phyloP scores from a whole-genome alignment of 768 basidiomycete species.

The Cantharellus anzutake region DNA sequence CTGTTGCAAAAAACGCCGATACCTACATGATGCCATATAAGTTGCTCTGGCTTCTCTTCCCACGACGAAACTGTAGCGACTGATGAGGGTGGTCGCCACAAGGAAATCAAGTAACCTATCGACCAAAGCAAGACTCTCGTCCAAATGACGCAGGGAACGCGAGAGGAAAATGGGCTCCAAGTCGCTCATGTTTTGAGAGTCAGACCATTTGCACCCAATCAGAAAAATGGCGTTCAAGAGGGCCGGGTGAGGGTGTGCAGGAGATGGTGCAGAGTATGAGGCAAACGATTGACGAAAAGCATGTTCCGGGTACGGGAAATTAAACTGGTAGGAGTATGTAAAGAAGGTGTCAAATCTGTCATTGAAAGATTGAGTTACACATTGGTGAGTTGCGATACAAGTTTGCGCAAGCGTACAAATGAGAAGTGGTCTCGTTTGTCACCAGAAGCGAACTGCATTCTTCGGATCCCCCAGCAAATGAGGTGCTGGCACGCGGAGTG shows the following conservation, averaged over 20 bases:
- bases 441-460: too few relatives aligned
- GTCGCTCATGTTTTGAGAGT: slow-evolving; percentile 1
- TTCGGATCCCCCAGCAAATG: too few relatives aligned
- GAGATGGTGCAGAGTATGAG: not conserved
- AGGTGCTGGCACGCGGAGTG: not conserved
- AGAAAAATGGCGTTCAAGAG: slow-evolving; percentile 6
- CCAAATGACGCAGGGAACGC: not conserved
- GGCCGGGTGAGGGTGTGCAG: slow-evolving; percentile 2
- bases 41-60: not conserved
- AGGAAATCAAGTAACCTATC: slow-evolving; percentile 6
- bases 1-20: not conserved
- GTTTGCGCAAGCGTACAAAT: not conserved
- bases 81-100: slow-evolving; percentile 4
- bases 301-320: not conserved
- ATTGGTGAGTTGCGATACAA: not conserved
- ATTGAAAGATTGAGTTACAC: not conserved
- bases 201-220: slow-evolving; percentile 1
- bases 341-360: not conserved
- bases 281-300: not conserved
- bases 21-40: not conserved
- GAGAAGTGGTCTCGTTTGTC: not conserved
- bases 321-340: not conserved
- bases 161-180: slow-evolving; percentile 1
- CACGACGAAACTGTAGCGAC: slow-evolving; percentile 2
- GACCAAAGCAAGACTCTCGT: slow-evolving; percentile 1